Conservation (phyloP, 2,329 filamentous ascomycete genomes). For the Neofusicoccum ribis region DNA sequence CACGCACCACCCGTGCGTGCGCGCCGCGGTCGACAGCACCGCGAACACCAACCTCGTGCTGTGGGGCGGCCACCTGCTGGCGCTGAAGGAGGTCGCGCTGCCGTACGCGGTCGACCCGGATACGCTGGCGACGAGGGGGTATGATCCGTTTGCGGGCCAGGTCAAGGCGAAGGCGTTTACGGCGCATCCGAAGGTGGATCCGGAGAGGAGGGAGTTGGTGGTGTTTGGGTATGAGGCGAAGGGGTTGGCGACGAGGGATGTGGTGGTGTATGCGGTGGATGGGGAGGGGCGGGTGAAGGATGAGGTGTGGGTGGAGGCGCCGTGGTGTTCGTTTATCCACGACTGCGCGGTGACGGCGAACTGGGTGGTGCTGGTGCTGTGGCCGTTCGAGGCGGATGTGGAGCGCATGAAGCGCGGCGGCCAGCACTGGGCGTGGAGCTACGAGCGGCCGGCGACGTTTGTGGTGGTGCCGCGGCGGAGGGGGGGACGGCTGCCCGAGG, state of each 20-base stretch:
- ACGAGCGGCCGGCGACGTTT: constrained; percentile 26
- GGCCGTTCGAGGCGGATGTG: constrained; percentile 30
- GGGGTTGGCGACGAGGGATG: constrained; percentile 27
- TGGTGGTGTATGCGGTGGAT: constrained; percentile 35
- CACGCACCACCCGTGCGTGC: constrained; percentile 30
- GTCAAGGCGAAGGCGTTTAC: constrained; percentile 33
- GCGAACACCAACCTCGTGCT: constrained; percentile 22
- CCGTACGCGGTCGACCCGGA: constrained; percentile 34
- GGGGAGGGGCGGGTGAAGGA: constrained; percentile 27
- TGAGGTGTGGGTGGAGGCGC: constrained; percentile 31
- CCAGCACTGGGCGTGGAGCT: constrained; percentile 34
- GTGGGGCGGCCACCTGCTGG: constrained; percentile 17
- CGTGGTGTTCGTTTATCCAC: constrained; percentile 31
- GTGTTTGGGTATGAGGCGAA: constrained; percentile 37
- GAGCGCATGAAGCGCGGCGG: constrained; percentile 31
- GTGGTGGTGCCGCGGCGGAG: constrained; percentile 27
- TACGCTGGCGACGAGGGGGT: constrained; percentile 33
- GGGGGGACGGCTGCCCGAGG: background rate
- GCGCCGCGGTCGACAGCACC: constrained; percentile 23
- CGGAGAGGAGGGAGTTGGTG: constrained; percentile 34
- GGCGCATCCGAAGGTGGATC: constrained; percentile 40
- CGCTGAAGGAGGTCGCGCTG: constrained; percentile 21
- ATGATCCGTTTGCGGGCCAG: constrained; percentile 28
- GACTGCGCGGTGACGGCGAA: constrained; percentile 33
- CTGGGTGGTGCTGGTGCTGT: constrained; percentile 31